These are phyloP conservation scores for Venturia oleaginea DNA, from an alignment of 2,329 filamentous ascomycete genomes.

Conservation along the genomic window DNA sequence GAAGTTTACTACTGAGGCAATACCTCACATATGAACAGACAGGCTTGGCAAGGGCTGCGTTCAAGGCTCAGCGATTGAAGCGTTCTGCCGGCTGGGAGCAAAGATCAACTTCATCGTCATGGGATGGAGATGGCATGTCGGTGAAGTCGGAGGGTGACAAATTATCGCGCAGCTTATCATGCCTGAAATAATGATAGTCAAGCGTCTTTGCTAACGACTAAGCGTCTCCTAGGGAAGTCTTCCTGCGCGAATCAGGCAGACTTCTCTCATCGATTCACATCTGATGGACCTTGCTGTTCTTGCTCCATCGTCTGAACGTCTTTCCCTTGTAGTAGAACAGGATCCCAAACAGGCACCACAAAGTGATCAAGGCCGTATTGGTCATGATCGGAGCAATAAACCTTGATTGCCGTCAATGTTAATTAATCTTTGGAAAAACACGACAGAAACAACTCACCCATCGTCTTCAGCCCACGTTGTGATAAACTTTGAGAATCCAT, in stretches of 20 bases:
- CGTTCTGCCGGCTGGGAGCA: too few species aligned
- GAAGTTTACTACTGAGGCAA: too few species aligned
- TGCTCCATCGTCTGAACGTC: slow-evolving; percentile 47
- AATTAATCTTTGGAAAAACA: not conserved
- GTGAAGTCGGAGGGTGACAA: too few species aligned
- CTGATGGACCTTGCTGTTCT: slow-evolving; percentile 45
- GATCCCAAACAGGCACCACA: slow-evolving; percentile 47
- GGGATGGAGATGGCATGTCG: too few species aligned
- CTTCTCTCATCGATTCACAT: slow-evolving; percentile 26
- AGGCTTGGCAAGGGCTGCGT: too few species aligned
- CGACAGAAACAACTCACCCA: slow-evolving; percentile 27
- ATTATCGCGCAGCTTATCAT: too few species aligned
- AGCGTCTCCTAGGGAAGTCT: too few species aligned
- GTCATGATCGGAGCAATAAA: slow-evolving; percentile 50
- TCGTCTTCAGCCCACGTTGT: slow-evolving; percentile 41
- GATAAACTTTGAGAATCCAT: slow-evolving; percentile 49
- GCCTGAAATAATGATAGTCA: too few species aligned
- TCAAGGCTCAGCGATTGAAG: too few species aligned
- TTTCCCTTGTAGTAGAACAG: slow-evolving; percentile 52
- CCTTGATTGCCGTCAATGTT: slow-evolving; percentile 13
- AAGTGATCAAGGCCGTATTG: slow-evolving; percentile 44
- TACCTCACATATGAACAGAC: too few species aligned
- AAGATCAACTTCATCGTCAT: too few species aligned
- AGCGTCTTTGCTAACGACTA: too few species aligned
- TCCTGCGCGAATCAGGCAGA: not conserved